phyloP scores from a whole-genome alignment of 768 basidiomycete species.

The Gloeophyllum trabeum region DNA sequence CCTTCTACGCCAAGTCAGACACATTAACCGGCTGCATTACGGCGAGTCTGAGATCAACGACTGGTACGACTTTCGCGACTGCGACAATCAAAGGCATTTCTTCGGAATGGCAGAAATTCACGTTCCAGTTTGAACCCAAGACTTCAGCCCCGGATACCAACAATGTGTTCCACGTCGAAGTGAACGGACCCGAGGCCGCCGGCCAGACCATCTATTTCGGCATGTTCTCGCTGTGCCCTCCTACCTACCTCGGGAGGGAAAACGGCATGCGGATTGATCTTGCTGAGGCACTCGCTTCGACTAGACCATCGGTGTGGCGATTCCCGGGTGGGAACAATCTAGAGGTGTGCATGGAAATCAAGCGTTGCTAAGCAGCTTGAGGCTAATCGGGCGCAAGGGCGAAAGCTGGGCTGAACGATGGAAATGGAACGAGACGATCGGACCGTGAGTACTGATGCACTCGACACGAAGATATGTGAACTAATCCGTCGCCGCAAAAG shows the following conservation, averaged over 20 bases:
- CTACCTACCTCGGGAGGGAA: constrained; percentile 14
- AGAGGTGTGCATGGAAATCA: constrained; percentile 2
- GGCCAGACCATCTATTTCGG: constrained; percentile 11
- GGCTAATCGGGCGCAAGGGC: constrained; percentile 5
- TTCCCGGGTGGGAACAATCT: constrained; percentile 16
- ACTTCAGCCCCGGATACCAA: constrained; percentile 6
- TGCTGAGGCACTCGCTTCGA: constrained; percentile 11
- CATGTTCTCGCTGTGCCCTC: constrained; percentile 16
- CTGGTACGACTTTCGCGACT: constrained; percentile 4
- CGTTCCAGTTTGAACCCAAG: constrained; percentile 7
- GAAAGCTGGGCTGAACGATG: constrained; percentile 9
- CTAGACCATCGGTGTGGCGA: constrained; percentile 12
- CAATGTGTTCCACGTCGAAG: constrained; percentile 13
- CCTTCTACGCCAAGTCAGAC: constrained; percentile 11
- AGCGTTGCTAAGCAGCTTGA: not conserved
- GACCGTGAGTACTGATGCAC: constrained; percentile 6
- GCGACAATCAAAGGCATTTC: constrained; percentile 1
- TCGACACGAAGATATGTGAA: too few relatives aligned
- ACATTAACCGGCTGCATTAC: constrained; percentile 7
- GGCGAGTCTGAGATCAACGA: constrained; percentile 7
- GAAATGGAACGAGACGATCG: constrained; percentile 17
- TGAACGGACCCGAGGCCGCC: constrained; percentile 8
- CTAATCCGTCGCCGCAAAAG: too few relatives aligned
- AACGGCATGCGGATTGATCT: constrained; percentile 18
- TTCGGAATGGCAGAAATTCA: constrained; percentile 9